These are phyloP conservation scores for Rutstroemia sydowiana DNA, from an alignment of 2,329 filamentous ascomycete genomes.

Conservation along the genomic window DNA sequence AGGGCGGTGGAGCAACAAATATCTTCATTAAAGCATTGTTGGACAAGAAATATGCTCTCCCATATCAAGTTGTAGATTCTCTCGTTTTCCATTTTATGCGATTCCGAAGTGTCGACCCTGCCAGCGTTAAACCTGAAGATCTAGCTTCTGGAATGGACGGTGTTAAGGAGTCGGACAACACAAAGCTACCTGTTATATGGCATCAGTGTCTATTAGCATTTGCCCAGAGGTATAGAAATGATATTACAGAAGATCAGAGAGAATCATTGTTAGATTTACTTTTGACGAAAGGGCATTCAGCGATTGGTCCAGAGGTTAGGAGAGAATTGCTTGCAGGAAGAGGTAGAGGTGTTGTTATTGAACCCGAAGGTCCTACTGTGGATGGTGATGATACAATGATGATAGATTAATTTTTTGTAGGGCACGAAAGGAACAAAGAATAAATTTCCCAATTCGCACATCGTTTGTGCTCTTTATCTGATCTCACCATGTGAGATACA, in stretches of 20 bases:
- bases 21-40: constrained; percentile 89
- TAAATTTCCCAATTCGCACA: background rate
- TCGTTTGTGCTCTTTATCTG: background rate
- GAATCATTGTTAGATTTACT: constrained; percentile 86
- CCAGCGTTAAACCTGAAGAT: constrained; percentile 43
- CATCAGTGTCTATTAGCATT: constrained; percentile 91
- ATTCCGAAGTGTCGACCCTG: constrained; percentile 65
- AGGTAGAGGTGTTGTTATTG: constrained; percentile 68
- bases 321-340: constrained; percentile 82
- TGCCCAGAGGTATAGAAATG: constrained; percentile 88
- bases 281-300: constrained; percentile 73
- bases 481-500: too few relatives aligned
- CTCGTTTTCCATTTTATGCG: constrained; percentile 95
- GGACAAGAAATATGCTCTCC: constrained; percentile 95
- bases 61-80: constrained; percentile 89
- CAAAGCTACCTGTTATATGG: constrained; percentile 86
- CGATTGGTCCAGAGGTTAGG: constrained; percentile 85
- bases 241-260: constrained; percentile 90
- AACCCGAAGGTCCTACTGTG: constrained; percentile 46
- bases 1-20: constrained; percentile 86
- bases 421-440: too few relatives aligned
- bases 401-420: constrained; percentile 40
- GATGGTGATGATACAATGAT: constrained; percentile 92
- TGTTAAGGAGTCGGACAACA: constrained; percentile 41
- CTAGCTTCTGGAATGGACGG: constrained; percentile 46